Evolutionary conservation across 2,329 filamentous ascomycete genomes (phyloP).

Genomic region (Diaporthe caulivora): DNA sequence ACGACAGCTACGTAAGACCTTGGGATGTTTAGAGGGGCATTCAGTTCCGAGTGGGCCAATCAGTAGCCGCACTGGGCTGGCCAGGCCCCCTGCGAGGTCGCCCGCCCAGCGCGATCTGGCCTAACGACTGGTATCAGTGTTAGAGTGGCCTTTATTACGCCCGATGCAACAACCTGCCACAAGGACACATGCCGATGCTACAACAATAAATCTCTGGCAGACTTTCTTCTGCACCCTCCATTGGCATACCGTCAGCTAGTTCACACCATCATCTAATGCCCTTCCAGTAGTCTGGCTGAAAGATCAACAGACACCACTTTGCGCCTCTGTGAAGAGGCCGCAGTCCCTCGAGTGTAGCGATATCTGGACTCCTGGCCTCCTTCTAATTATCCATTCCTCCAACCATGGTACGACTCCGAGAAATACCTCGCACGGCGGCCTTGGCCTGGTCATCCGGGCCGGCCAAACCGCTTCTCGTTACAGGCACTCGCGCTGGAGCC

Average conservation of each 20-base stretch:
- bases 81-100: constrained; percentile 35
- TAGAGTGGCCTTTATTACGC: constrained; percentile 33
- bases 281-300: constrained; percentile 18
- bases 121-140: constrained; percentile 38
- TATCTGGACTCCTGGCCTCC: constrained; percentile 6
- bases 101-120: constrained; percentile 46
- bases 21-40: constrained; percentile 27
- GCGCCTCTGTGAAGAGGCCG: constrained; percentile 34
- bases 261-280: constrained; percentile 30
- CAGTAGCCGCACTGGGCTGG: neutral
- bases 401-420: constrained; percentile 92
- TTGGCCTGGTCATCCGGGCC: constrained; percentile 95
- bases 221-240: constrained; percentile 29
- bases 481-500: constrained; percentile 93
- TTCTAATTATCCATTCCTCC: constrained; percentile 16
- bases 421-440: constrained; percentile 95
- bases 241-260: constrained; percentile 16
- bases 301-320: constrained; percentile 24
- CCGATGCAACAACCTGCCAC: constrained; percentile 17
- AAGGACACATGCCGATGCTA: constrained; percentile 24
- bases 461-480: constrained; percentile 85
- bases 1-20: constrained; percentile 26
- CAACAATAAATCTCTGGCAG: constrained; percentile 30
- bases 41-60: constrained; percentile 34
- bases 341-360: constrained; percentile 24